Conservation (phyloP, 768 basidiomycete genomes). For the Bullera alba region DNA sequence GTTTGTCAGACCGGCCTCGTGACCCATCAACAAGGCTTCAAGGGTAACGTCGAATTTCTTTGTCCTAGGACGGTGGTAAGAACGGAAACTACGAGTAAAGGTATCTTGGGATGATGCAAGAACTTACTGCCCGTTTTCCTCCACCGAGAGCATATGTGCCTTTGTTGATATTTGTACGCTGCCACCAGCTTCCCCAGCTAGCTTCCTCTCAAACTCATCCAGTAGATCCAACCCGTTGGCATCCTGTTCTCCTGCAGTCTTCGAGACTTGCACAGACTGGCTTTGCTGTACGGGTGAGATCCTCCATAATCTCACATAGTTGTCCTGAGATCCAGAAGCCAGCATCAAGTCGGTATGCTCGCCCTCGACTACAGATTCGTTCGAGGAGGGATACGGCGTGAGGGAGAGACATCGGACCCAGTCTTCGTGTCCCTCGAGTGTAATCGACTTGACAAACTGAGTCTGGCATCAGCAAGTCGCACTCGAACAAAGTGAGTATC, state of each 20-base stretch:
- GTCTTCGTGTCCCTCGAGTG: conserved; percentile 75
- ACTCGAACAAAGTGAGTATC: not conserved
- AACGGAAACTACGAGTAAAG: conserved; percentile 13
- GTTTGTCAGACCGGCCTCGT: conserved; percentile 85
- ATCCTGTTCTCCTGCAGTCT: conserved; percentile 13
- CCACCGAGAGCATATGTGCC: conserved; percentile 68
- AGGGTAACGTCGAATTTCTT: conserved; percentile 69
- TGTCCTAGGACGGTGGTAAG: conserved; percentile 44
- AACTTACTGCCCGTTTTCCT: conserved; percentile 35
- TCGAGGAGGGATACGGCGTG: conserved; percentile 26
- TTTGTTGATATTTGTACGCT: conserved; percentile 83
- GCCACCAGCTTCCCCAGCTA: conserved; percentile 63
- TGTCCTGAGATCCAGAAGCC: conserved; percentile 93
- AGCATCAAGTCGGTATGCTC: conserved; percentile 57
- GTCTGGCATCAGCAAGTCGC: not conserved
- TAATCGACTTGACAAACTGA: conserved; percentile 25
- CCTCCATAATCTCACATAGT: conserved; percentile 86
- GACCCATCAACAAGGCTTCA: conserved; percentile 90
- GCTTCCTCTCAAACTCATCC: conserved; percentile 77
- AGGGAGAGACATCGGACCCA: conserved; percentile 85
- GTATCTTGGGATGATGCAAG: not conserved
- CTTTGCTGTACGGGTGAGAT: too few relatives aligned
- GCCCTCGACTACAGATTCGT: too few relatives aligned
- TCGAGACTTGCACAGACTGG: too few relatives aligned
- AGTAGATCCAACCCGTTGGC: conserved; percentile 63